Conservation (phyloP, 345 rosid species). For the Eucalyptus erythrocorys region DNA sequence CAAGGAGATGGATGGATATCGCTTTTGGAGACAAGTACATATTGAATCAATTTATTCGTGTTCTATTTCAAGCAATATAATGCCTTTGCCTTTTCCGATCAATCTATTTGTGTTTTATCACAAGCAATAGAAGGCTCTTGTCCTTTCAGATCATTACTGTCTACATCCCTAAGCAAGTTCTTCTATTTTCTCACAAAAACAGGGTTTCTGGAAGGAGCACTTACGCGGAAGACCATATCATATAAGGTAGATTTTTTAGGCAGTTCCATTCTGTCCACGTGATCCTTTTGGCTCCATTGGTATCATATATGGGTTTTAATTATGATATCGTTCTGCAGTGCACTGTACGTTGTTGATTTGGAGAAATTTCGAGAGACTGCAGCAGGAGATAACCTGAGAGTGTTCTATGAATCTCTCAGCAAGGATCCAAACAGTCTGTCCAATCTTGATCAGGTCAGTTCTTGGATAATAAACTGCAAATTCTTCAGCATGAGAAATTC, state of each 20-base stretch:
- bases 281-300: not conserved
- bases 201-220: conserved; percentile 99
- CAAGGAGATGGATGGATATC: conserved; percentile 96
- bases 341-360: conserved; percentile 92
- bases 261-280: not conserved
- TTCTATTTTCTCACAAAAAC: not conserved
- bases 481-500: not conserved
- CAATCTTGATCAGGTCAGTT: conserved; percentile 84
- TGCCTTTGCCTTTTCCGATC: not conserved
- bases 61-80: not conserved
- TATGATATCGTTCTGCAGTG: conserved; percentile 37
- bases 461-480: not conserved
- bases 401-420: conserved; percentile 96
- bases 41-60: not conserved
- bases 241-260: conserved; percentile 55
- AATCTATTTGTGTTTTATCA: not conserved
- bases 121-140: not conserved
- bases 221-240: conserved; percentile 86
- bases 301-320: conserved; percentile 5
- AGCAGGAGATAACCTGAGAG: conserved; percentile 95
- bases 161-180: not conserved
- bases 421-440: conserved; percentile 98
- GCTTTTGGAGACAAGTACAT: conserved; percentile 93
- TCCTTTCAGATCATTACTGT: not conserved
- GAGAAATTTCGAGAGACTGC: conserved; percentile 92